phyloP scores from a whole-genome alignment of 1,284 basidiomycete species.

The Taiwanofungus camphoratus region DNA sequence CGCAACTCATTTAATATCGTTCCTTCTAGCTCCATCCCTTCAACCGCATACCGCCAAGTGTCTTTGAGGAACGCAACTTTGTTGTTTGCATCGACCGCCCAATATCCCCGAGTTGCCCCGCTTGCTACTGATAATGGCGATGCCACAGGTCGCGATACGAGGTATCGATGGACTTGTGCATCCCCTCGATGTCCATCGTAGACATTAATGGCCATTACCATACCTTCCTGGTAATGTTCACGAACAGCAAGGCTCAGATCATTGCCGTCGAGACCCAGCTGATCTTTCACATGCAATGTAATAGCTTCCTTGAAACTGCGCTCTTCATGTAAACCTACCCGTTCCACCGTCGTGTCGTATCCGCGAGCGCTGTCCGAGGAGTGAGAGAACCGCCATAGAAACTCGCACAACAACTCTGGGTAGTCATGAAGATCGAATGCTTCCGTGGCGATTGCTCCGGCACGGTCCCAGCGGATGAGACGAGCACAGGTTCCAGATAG shows the following conservation, averaged over 20 bases:
- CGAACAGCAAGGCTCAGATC: background rate
- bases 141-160: slow-evolving; percentile 7
- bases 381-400: background rate
- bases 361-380: slow-evolving; percentile 6
- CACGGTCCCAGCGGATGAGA: slow-evolving; percentile 11
- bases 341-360: slow-evolving; percentile 8
- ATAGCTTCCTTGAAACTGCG: background rate
- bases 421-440: slow-evolving; percentile 8
- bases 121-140: slow-evolving; percentile 5
- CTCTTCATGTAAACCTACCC: slow-evolving; percentile 3
- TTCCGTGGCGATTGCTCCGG: slow-evolving; percentile 9
- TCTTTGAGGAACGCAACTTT: slow-evolving; percentile 11
- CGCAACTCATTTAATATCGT: slow-evolving; percentile 1
- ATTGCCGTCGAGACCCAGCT: background rate
- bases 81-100: slow-evolving; percentile 7
- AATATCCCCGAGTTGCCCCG: slow-evolving; percentile 11
- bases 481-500: slow-evolving; percentile 4
- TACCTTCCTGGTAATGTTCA: background rate
- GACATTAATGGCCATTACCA: background rate
- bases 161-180: background rate
- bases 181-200: background rate
- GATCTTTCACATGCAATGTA: slow-evolving; percentile 1
- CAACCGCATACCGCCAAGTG: slow-evolving; percentile 9
- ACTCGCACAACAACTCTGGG: slow-evolving; percentile 6
- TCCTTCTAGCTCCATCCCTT: slow-evolving; percentile 6